Conservation (phyloP, 2,329 filamentous ascomycete species). For the Rutstroemia sydowiana region DNA sequence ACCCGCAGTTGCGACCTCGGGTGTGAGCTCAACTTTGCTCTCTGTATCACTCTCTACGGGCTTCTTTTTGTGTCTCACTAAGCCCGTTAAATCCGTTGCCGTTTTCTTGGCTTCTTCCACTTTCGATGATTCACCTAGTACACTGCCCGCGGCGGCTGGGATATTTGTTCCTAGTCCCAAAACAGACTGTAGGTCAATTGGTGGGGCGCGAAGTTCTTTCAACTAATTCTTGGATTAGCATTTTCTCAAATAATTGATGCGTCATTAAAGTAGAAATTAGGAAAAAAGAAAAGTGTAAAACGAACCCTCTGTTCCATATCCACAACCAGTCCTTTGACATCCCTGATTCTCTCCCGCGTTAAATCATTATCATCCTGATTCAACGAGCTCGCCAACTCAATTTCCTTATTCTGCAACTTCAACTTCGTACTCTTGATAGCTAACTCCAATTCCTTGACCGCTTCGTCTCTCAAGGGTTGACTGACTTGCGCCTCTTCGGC, state of each 20-base stretch:
- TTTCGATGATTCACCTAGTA: constrained; percentile 56
- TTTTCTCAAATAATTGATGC: background rate
- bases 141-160: constrained; percentile 37
- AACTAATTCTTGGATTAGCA: constrained; percentile 40
- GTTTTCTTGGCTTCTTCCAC: constrained; percentile 55
- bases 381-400: constrained; percentile 54
- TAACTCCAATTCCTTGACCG: constrained; percentile 61
- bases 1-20: constrained; percentile 29
- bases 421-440: constrained; percentile 67
- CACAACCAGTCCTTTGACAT: constrained; percentile 69
- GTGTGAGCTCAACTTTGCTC: constrained; percentile 29
- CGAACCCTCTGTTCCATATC: constrained; percentile 55
- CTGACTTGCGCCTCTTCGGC: constrained; percentile 46
- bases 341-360: constrained; percentile 54
- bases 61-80: constrained; percentile 61
- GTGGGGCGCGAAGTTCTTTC: constrained; percentile 58
- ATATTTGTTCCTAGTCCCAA: constrained; percentile 38
- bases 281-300: no score
- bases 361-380: constrained; percentile 61
- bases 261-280: background rate
- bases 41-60: constrained; percentile 24
- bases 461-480: constrained; percentile 63
- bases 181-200: constrained; percentile 49
- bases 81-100: constrained; percentile 62
- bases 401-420: constrained; percentile 64